Conservation (phyloP, 495 filamentous ascomycete genomes). For the Corynascus novoguineensis region DNA sequence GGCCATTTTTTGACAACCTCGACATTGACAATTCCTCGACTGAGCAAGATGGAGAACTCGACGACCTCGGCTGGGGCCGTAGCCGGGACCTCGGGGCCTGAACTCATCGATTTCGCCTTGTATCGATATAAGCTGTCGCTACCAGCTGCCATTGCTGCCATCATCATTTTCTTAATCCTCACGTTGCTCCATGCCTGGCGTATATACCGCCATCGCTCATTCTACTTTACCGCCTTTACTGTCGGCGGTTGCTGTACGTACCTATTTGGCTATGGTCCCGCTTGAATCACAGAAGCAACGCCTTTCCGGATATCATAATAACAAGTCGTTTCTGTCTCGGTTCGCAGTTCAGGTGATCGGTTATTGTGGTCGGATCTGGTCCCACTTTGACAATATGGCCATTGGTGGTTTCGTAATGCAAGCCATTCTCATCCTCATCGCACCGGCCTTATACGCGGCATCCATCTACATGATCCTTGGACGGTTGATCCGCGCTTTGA, state of each 20-base stretch:
- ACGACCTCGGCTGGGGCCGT: not conserved
- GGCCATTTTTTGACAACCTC: not conserved
- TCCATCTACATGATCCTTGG: slow-evolving; percentile 54
- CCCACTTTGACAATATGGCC: not conserved
- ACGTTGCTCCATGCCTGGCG: not conserved
- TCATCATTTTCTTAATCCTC: not conserved
- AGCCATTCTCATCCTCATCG: slow-evolving; percentile 35
- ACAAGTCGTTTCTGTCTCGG: not conserved
- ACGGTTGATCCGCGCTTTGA: slow-evolving; percentile 37
- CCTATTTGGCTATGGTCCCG: not conserved
- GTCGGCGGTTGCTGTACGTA: slow-evolving; percentile 1
- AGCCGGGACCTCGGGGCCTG: not conserved
- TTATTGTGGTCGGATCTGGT: not conserved
- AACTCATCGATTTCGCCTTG: not conserved
- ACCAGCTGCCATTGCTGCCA: not conserved
- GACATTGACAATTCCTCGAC: not conserved
- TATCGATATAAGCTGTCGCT: slow-evolving; percentile 1
- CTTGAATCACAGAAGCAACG: not conserved
- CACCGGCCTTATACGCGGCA: slow-evolving; percentile 39
- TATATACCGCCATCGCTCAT: not conserved
- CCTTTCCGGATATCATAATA: not conserved
- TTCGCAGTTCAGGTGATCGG: not conserved
- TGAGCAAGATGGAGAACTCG: not conserved
- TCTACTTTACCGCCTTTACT: slow-evolving; percentile 1
- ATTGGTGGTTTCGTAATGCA: slow-evolving; percentile 15